Evolutionary conservation across 106 monocot genomes (phyloP).

Genomic region (Hemerocallis citrina): DNA sequence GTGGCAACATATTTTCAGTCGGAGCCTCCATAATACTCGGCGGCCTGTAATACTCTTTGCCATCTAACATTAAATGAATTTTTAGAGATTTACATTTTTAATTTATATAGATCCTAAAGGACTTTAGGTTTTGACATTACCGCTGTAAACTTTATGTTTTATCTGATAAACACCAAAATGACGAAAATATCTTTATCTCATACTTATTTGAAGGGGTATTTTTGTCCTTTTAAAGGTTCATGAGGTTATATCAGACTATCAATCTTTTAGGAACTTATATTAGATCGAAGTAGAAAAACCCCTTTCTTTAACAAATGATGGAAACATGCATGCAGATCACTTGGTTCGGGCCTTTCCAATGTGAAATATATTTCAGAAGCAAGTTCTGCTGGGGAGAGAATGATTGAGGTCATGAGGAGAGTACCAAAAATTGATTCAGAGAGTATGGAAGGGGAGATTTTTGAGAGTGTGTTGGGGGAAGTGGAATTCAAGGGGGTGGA

Average conservation of each 20-base stretch:
- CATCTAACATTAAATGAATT: neutral
- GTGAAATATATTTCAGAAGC: constrained; percentile 85
- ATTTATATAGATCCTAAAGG: too few relatives aligned
- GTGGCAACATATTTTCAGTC: constrained; percentile 72
- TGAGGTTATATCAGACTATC: too few relatives aligned
- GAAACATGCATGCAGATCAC: constrained; percentile 19
- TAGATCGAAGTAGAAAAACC: too few relatives aligned
- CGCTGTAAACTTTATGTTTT: too few relatives aligned
- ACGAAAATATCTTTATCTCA: too few relatives aligned
- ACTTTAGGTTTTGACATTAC: too few relatives aligned
- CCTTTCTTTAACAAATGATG: too few relatives aligned
- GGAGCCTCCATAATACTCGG: constrained; percentile 51
- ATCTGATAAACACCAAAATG: too few relatives aligned
- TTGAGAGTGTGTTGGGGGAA: constrained; percentile 36
- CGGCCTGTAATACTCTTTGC: constrained; percentile 34
- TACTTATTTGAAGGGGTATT: too few relatives aligned
- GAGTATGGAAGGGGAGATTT: constrained; percentile 27
- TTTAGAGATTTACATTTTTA: too few relatives aligned
- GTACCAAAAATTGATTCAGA: constrained; percentile 71
- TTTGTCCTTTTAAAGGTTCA: too few relatives aligned
- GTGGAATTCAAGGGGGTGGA: constrained; percentile 52
- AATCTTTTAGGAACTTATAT: too few relatives aligned
- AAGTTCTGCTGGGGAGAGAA: constrained; percentile 53
- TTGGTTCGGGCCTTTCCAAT: constrained; percentile 69
- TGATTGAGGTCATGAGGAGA: constrained; percentile 43